A percentile compares a stretch with the other conserved stretches of the same genome.
Conservation (phyloP, 306 rosid genomes). For the Malus asiatica region DNA sequence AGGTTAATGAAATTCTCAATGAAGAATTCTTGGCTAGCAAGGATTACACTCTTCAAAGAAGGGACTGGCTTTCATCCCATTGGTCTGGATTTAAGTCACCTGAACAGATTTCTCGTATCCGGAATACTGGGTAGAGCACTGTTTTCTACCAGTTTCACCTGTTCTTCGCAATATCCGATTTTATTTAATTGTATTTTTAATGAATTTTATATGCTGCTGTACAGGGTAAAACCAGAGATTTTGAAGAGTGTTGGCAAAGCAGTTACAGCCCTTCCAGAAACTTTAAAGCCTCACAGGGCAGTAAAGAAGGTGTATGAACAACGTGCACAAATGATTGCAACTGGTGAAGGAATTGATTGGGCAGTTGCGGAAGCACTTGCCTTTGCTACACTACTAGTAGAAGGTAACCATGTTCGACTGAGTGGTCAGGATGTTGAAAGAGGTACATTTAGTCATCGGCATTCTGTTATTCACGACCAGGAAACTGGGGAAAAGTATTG, state of each 20-base stretch:
- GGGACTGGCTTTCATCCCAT: conserved; percentile 98
- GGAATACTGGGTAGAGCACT: conserved; percentile 76
- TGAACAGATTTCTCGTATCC: conserved; percentile 83
- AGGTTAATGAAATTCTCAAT: conserved; percentile 67
- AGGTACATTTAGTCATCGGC: conserved; percentile 97
- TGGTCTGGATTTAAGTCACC: conserved; percentile 98
- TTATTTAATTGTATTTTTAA: neutral
- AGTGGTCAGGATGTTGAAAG: conserved; percentile 99
- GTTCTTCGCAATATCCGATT: neutral
- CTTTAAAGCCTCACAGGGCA: conserved; percentile 78
- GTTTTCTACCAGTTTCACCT: conserved; percentile 9
- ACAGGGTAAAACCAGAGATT: conserved; percentile 90
- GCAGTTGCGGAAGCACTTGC: conserved; percentile 96
- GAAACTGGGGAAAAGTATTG: conserved; percentile 77
- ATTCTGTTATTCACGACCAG: conserved; percentile 89
- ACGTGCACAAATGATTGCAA: conserved; percentile 86
- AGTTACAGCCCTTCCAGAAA: conserved; percentile 68
- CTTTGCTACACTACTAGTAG: conserved; percentile 79
- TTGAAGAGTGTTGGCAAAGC: conserved; percentile 91
- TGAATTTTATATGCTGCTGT: neutral
- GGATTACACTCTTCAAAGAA: conserved; percentile 77
- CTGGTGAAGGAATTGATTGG: conserved; percentile 96
- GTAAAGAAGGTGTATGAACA: conserved; percentile 85
- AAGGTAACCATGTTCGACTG: conserved; percentile 90
- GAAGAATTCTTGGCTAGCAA: conserved; percentile 89